phyloP scores from a whole-genome alignment of 371 early-diverging fungal species.

The Mucor irregularis region DNA sequence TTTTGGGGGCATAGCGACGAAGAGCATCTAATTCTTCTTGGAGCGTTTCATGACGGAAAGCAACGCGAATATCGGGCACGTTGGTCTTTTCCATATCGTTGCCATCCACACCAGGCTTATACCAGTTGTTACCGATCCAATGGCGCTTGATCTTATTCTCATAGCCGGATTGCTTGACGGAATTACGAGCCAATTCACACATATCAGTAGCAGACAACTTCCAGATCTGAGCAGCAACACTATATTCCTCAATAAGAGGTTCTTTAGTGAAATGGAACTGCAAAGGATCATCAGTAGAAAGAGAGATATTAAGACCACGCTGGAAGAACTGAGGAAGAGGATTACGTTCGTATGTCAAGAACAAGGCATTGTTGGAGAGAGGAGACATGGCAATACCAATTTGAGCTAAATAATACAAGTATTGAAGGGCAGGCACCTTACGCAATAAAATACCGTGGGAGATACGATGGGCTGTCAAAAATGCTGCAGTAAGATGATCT shows the following conservation, averaged over 20 bases:
- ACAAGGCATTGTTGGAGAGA: conserved; percentile 97
- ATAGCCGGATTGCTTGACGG: conserved; percentile 94
- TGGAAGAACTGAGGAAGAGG: conserved; percentile 95
- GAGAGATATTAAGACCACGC: conserved; percentile 93
- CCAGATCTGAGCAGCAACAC: conserved; percentile 98
- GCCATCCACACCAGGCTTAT: conserved; percentile 78
- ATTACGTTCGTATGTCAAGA: conserved; percentile 95
- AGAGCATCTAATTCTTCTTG: conserved; percentile 77
- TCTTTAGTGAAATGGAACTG: conserved; percentile 99
- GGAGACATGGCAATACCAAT: neutral
- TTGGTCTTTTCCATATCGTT: conserved; percentile 96
- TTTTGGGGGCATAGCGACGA: conserved; percentile 35
- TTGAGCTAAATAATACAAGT: conserved; percentile 83
- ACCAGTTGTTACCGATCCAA: conserved; percentile 90
- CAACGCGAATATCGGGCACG: conserved; percentile 91
- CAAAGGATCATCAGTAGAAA: conserved; percentile 98
- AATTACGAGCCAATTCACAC: conserved; percentile 97
- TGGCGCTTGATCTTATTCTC: conserved; percentile 88
- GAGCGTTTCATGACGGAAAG: conserved; percentile 85
- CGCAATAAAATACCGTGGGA: conserved; percentile 96
- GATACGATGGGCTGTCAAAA: conserved; percentile 90
- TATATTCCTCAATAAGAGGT: conserved; percentile 98
- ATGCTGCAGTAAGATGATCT: conserved; percentile 94
- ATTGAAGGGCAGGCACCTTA: conserved; percentile 96
- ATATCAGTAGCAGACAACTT: conserved; percentile 93